Evolutionary conservation across 2,329 filamentous ascomycete genomes (phyloP), one percentile per base, ranked within the genome.

Genomic region (Phaeophleospora eucalypticola): DNA sequence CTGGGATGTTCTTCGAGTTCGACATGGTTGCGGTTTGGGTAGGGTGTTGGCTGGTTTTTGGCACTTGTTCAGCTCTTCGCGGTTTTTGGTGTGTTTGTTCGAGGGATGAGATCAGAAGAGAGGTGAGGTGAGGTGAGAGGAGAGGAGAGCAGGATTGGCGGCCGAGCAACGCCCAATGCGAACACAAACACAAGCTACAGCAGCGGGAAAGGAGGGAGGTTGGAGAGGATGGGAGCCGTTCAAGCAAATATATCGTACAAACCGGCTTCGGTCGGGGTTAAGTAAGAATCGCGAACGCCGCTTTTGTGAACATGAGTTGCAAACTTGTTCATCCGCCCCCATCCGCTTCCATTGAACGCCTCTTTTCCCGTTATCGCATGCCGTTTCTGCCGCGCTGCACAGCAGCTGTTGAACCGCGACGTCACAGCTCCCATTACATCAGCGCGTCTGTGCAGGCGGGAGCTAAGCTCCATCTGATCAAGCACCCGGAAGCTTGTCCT

Each of bases 11-110:
- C 29, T 42, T 32, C 27, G 27, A 14, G 37, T 8, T 34, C 3
- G 40, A 42, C 40, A 42, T 42, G 3, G 27, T 42, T n/a, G n/a
- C n/a, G 29, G 27, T 16, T 29, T 6, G 24, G 21, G 29, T 32
- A 6, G 40, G 39, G 18, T n/a, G 27, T 34, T 42, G 27, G 16
- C 35, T 19, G n/a, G 37, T 29, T 29, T 29, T 12, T 29, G 24
- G 24, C 12, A 6, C 24, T 29, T 6, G 24, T 7, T 6, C 24
- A n/a, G n/a, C n/a, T n/a, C n/a, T n/a, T 29, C 24, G 24, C 24
- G 6, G 24, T 29, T 29, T 12, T 29, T 29, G 24, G 12, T 29
- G 7, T 29, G 24, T 29, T 12, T 6, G 6, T 29, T 29, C 24
- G 24, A n/a, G n/a, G n/a, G n/a, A n/a, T n/a, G 6, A 29, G 24